phyloP scores from a whole-genome alignment of 306 rosid species.

The Purshia tridentata region DNA sequence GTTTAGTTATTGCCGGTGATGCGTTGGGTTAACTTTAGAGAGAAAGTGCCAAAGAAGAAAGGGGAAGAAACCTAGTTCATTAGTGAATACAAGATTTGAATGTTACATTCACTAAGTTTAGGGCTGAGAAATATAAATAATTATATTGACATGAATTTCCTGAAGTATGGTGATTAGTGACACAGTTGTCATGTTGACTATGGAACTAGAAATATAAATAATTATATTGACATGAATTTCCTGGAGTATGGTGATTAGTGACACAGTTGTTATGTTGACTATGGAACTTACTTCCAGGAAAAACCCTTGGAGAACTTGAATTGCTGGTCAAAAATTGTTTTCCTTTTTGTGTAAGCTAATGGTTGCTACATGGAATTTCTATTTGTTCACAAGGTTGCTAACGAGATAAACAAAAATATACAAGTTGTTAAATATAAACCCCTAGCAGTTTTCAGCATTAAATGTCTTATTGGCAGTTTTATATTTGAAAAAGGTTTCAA shows the following conservation, averaged over 20 bases:
- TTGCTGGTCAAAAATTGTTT: background rate
- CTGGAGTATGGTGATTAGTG: background rate
- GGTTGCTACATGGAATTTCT: background rate
- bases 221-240: background rate
- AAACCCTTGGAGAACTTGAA: background rate
- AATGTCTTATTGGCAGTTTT: background rate
- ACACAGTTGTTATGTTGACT: background rate
- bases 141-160: background rate
- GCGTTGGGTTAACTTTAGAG: background rate
- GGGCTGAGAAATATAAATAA: background rate
- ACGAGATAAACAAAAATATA: background rate
- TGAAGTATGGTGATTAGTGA: conserved; percentile 1
- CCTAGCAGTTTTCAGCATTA: background rate
- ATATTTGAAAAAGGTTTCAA: too few relatives aligned
- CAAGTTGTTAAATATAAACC: conserved; percentile 5
- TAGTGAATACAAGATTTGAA: background rate
- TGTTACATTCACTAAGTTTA: background rate
- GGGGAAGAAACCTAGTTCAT: background rate
- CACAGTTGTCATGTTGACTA: background rate
- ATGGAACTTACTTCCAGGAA: background rate
- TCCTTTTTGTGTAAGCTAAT: background rate
- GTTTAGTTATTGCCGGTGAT: background rate
- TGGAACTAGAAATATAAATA: too few relatives aligned
- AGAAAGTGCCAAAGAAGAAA: background rate
- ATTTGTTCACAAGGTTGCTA: background rate